Percentiles rank a stretch among this genome's conserved stretches.
phyloP scores from a whole-genome alignment of 768 basidiomycete genomes.

The Tubosaeta sp. region DNA sequence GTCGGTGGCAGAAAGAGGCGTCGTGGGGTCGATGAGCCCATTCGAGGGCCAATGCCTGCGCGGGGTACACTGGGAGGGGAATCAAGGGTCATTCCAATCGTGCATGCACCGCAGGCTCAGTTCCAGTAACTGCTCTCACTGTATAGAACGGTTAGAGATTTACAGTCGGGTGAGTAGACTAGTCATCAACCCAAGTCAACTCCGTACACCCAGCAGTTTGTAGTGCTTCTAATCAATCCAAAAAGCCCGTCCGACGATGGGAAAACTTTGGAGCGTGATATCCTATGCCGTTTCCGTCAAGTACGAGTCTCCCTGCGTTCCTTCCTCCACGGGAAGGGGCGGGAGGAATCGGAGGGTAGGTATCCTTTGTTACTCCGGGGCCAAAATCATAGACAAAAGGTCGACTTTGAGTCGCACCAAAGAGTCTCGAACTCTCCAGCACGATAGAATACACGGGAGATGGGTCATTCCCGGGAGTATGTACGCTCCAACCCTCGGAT shows the following conservation, averaged over 20 bases:
- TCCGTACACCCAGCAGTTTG: too few species aligned
- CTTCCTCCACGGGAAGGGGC: conserved; percentile 16
- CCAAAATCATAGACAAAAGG: conserved; percentile 82
- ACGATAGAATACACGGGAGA: conserved; percentile 75
- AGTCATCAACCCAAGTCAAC: too few species aligned
- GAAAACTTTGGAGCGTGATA: conserved; percentile 50
- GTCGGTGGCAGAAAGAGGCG: conserved; percentile 5
- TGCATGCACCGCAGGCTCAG: conserved; percentile 13
- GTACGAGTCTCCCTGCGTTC: conserved; percentile 19
- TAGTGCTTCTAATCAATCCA: neutral
- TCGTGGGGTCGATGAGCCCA: neutral
- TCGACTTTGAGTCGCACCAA: conserved; percentile 72
- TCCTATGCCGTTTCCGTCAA: conserved; percentile 38
- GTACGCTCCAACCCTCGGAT: conserved; percentile 65
- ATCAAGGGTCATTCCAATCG: conserved; percentile 20
- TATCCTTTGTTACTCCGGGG: conserved; percentile 49
- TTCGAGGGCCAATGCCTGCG: conserved; percentile 22
- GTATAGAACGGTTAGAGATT: too few species aligned
- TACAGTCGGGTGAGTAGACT: too few species aligned
- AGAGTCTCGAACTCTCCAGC: conserved; percentile 74
- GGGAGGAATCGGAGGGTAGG: conserved; percentile 43
- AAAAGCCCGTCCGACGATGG: conserved; percentile 24
- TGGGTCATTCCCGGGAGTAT: conserved; percentile 73
- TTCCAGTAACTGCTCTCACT: neutral
- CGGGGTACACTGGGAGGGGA: conserved; percentile 24